Evolutionary conservation across 2,329 filamentous ascomycete genomes (phyloP).

Genomic region (Trichoderma simmonsii): DNA sequence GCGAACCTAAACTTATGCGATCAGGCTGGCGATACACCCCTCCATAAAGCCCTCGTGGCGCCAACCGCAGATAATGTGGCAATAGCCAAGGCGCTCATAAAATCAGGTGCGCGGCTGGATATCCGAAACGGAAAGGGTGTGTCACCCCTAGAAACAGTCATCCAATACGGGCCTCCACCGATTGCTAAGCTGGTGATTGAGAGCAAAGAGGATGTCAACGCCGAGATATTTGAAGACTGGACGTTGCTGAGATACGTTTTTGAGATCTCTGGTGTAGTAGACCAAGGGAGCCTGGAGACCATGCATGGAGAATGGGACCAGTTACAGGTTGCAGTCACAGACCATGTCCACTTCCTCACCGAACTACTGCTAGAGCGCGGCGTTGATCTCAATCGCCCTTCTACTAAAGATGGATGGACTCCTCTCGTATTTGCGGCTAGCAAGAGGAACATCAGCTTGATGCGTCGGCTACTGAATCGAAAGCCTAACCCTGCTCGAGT

Average conservation of each 20-base stretch:
- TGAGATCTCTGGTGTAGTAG: neutral
- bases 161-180: neutral
- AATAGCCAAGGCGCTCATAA: neutral
- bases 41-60: neutral
- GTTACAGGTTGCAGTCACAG: neutral
- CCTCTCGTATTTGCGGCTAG: neutral
- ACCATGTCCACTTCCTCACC: neutral
- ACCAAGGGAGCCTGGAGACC: neutral
- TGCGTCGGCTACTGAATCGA: neutral
- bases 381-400: neutral
- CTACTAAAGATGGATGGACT: neutral
- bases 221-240: neutral
- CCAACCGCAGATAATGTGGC: neutral
- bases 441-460: neutral
- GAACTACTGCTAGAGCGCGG: neutral
- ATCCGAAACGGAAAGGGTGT: neutral
- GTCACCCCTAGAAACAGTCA: neutral
- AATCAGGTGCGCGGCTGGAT: neutral
- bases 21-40: neutral
- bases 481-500: neutral
- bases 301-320: neutral
- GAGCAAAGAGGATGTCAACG: neutral
- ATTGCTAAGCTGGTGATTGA: neutral
- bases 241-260: neutral
- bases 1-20: neutral